phyloP scores from a whole-genome alignment of 2,329 filamentous ascomycete species.

The Botrytis hyacinthi region DNA sequence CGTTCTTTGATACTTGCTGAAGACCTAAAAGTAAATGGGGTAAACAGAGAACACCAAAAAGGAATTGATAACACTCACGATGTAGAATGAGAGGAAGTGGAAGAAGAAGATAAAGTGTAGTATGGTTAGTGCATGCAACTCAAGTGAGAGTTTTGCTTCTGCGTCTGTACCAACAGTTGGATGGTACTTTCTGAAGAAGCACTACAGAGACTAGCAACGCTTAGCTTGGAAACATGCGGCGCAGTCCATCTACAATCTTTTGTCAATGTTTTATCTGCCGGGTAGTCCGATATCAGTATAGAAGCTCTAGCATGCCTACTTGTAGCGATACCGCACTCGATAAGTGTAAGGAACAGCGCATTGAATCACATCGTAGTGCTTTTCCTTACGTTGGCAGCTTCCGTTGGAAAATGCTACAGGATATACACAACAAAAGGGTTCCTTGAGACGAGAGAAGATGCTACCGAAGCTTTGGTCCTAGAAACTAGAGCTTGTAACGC shows the following conservation, averaged over 20 bases:
- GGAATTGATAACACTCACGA: constrained; percentile 30
- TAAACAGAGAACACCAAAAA: constrained; percentile 34
- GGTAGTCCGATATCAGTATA: not conserved
- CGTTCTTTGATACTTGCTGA: constrained; percentile 24
- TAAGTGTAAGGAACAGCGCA: not conserved
- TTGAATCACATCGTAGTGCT: not conserved
- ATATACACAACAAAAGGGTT: not conserved
- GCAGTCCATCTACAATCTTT: not conserved
- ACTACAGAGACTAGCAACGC: not conserved
- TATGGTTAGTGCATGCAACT: not conserved
- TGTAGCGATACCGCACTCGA: not conserved
- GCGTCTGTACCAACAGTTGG: not conserved
- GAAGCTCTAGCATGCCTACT: not conserved
- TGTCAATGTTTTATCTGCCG: not conserved
- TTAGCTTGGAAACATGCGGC: not conserved
- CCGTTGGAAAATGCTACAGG: not conserved
- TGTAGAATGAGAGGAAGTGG: constrained; percentile 22
- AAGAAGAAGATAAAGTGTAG: constrained; percentile 20
- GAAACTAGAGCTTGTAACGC: not conserved
- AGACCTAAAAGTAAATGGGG: constrained; percentile 32
- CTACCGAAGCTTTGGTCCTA: not conserved
- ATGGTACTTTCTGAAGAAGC: not conserved
- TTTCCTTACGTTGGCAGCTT: not conserved
- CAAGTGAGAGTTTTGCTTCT: not conserved
- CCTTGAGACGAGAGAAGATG: not conserved